Conservation (phyloP, 1,139 yeast genomes). For the Eremothecium cymbalariae region DNA sequence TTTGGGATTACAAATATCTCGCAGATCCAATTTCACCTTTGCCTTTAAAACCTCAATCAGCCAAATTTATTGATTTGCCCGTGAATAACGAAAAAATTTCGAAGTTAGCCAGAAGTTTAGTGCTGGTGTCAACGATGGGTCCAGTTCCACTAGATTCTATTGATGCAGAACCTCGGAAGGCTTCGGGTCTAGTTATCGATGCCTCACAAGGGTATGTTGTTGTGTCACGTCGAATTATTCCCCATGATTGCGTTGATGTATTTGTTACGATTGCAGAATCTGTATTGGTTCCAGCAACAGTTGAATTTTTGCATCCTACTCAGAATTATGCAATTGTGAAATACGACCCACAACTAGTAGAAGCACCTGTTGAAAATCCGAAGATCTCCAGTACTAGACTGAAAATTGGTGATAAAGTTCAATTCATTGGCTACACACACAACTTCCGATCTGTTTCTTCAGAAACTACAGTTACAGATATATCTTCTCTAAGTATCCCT, state of each 20-base stretch:
- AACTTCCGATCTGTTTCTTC: constrained; percentile 65
- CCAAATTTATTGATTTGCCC: constrained; percentile 65
- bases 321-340: constrained; percentile 78
- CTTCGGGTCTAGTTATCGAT: constrained; percentile 76
- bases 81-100: constrained; percentile 47
- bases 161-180: constrained; percentile 51
- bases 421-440: constrained; percentile 73
- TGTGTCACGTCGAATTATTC: constrained; percentile 70
- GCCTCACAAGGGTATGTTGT: constrained; percentile 71
- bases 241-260: constrained; percentile 79
- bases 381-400: constrained; percentile 49
- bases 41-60: constrained; percentile 49
- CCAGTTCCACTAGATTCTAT: constrained; percentile 72
- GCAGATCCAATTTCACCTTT: constrained; percentile 55
- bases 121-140: constrained; percentile 54
- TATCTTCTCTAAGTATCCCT: constrained; percentile 67
- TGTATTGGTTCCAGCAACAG: constrained; percentile 69
- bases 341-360: constrained; percentile 69
- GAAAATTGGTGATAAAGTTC: constrained; percentile 65
- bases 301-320: constrained; percentile 79
- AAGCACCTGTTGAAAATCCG: constrained; percentile 58
- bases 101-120: constrained; percentile 51
- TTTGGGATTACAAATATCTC: constrained; percentile 74
- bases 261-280: constrained; percentile 80
- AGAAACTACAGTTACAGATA: constrained; percentile 68